phyloP scores from a whole-genome alignment of 2,329 filamentous ascomycete genomes.

The Alternaria tenuissima region DNA sequence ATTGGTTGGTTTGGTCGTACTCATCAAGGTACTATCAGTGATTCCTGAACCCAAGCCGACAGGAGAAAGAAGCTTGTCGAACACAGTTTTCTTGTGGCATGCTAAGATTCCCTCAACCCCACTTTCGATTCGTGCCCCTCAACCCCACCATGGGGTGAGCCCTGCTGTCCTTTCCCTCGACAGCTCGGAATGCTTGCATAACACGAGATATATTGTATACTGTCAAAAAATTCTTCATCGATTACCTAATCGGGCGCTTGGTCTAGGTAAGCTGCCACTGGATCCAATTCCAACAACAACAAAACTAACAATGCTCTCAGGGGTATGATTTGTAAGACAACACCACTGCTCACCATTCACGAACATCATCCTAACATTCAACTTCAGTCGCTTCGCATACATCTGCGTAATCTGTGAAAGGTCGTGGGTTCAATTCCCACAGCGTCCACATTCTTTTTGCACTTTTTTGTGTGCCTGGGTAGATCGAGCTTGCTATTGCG shows the following conservation, averaged over 20 bases:
- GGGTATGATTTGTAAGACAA: slow-evolving; percentile 18
- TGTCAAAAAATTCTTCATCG: slow-evolving; percentile 9
- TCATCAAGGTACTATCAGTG: too few relatives aligned
- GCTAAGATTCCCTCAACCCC: too few relatives aligned
- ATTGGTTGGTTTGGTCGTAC: too few relatives aligned
- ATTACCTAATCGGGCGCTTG: slow-evolving; percentile 21
- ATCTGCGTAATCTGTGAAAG: slow-evolving; percentile 27
- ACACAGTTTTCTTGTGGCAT: too few relatives aligned
- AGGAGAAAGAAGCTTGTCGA: too few relatives aligned
- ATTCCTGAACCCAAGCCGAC: too few relatives aligned
- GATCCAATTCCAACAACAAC: too few relatives aligned
- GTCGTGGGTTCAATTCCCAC: slow-evolving; percentile 39
- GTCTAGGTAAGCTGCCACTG: slow-evolving; percentile 4
- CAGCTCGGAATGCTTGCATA: too few relatives aligned
- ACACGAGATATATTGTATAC: too few relatives aligned
- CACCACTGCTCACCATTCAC: not conserved
- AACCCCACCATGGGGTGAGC: too few relatives aligned
- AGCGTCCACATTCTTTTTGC: slow-evolving; percentile 27
- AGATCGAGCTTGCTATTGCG: not conserved
- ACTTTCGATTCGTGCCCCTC: too few relatives aligned
- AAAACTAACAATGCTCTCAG: not conserved
- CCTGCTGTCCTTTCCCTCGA: too few relatives aligned
- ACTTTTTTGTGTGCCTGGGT: not conserved
- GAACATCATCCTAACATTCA: not conserved
- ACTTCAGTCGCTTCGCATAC: slow-evolving; percentile 28